Base-by-base conservation (phyloP, 345 rosid species). In the Aquilaria malaccensis region DNA sequence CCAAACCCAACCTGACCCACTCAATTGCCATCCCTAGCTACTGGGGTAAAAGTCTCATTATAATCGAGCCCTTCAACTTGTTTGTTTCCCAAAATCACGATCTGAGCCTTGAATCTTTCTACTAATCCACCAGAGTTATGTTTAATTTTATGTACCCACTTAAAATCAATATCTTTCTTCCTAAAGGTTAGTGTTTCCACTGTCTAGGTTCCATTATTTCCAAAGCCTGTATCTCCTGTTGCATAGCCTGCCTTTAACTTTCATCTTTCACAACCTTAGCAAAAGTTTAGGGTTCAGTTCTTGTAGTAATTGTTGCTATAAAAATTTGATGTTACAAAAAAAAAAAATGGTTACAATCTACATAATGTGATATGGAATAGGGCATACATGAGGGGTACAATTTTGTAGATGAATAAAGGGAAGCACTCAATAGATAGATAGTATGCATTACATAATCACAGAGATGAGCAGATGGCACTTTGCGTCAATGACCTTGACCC, bases 31-130 rank as follows among this genome's bases (percentile, higher is more conserved):
- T 32, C 29, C 41, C 41, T 1, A 22, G 33, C 56, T 1, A 69
- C 63, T 12, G 7, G 29, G 4, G 63, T 10, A 60, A 47, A 61
- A 11, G 22, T 32, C 3, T 50, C 47, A 31, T 50, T n/a, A 33
- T 32, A 61, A 12, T 67, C 45, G 33, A 67, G 49, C 7, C 11
- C 52, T 14, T 67, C 59, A 9, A 49, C 65, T 14, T 67, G 52
- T 2, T 37, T 30, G n/a, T 3, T 51, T 1, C 59, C 13, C 7
- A 11, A 7, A 6, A 14, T 53, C 30, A 29, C 37, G 2, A 51
- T 13, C 0, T 1, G 14, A 22, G 52, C 70, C 33, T 67, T 59
- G 14, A 51, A 67, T 0, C 30, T 41, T 9, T 52, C 66, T 6
- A 46, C 31, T 49, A 14, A 11, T 9, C 51, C 51, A 49, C n/a